Evolutionary conservation across 169 alveolate species (phyloP).

Genomic region (Miamiensis avidus): DNA sequence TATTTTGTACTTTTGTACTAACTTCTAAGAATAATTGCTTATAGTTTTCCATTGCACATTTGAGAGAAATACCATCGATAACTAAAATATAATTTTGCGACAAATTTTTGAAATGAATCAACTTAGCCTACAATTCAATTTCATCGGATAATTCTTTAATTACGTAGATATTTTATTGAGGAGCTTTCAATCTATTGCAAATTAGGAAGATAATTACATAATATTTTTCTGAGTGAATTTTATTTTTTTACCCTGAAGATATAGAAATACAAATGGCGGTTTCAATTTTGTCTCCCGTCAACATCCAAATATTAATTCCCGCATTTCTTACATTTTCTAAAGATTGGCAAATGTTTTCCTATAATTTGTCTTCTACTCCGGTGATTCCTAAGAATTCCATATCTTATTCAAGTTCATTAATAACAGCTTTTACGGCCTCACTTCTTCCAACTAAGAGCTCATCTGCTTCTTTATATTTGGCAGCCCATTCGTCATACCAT

Average conservation of each 20-base stretch:
- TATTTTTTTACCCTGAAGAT: conserved; percentile 94
- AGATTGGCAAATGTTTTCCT: conserved; percentile 93
- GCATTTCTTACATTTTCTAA: conserved; percentile 95
- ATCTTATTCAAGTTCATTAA: conserved; percentile 76
- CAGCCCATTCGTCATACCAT: conserved; percentile 49
- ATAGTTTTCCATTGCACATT: conserved; percentile 65
- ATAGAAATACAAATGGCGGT: conserved; percentile 98
- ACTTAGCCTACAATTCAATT: conserved; percentile 15
- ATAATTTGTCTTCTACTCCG: conserved; percentile 98
- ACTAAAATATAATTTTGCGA: conserved; percentile 62
- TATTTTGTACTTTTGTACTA: conserved; percentile 87
- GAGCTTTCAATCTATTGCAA: neutral
- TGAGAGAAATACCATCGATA: conserved; percentile 88
- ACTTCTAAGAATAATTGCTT: conserved; percentile 82
- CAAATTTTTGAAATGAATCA: conserved; percentile 44
- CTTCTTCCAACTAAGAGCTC: conserved; percentile 65
- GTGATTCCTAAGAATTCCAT: conserved; percentile 93
- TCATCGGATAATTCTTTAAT: conserved; percentile 46
- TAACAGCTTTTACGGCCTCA: conserved; percentile 49
- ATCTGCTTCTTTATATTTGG: conserved; percentile 51
- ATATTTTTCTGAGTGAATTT: neutral
- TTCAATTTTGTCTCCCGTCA: conserved; percentile 99
- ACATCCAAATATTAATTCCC: conserved; percentile 98
- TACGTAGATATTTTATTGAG: conserved; percentile 20
- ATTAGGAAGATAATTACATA: conserved; percentile 22